phyloP scores from a whole-genome alignment of 23 red algal genomes.

The Chondrus crispus region DNA sequence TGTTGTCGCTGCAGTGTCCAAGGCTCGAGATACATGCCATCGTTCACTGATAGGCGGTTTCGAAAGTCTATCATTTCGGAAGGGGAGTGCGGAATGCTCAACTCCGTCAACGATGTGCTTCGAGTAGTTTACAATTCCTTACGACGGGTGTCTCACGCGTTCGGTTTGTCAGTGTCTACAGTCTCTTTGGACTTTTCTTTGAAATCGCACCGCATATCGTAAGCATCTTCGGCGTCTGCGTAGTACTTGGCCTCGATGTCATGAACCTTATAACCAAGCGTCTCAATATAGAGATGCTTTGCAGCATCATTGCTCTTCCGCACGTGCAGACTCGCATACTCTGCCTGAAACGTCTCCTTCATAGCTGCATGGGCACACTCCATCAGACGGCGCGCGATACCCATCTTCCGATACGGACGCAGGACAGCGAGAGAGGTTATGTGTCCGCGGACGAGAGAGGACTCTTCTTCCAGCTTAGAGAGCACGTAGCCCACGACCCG shows the following conservation, averaged over 20 bases:
- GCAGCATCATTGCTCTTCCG: conserved; percentile 90
- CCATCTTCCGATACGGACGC: conserved; percentile 86
- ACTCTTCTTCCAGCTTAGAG: conserved; percentile 96
- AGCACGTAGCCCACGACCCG: conserved; percentile 97
- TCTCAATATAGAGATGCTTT: conserved; percentile 95
- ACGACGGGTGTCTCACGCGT: neutral
- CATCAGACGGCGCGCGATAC: conserved; percentile 87
- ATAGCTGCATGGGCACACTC: conserved; percentile 85
- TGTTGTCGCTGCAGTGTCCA: too few species aligned
- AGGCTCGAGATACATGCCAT: too few species aligned
- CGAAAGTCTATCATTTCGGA: too few species aligned
- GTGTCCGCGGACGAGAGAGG: conserved; percentile 80
- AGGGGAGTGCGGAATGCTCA: too few species aligned
- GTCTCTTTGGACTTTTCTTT: neutral
- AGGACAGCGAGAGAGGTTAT: conserved; percentile 97
- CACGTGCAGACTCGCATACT: conserved; percentile 90
- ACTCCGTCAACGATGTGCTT: too few species aligned
- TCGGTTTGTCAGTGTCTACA: neutral
- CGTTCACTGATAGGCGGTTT: too few species aligned
- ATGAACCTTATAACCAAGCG: conserved; percentile 81
- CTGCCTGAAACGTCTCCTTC: conserved; percentile 82
- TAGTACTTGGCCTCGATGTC: conserved; percentile 94
- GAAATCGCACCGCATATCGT: conserved; percentile 87
- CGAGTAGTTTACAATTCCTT: too few species aligned
- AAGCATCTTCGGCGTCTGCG: conserved; percentile 97